phyloP scores from a whole-genome alignment of 305 asterid species.

The Plantago coronopus region DNA sequence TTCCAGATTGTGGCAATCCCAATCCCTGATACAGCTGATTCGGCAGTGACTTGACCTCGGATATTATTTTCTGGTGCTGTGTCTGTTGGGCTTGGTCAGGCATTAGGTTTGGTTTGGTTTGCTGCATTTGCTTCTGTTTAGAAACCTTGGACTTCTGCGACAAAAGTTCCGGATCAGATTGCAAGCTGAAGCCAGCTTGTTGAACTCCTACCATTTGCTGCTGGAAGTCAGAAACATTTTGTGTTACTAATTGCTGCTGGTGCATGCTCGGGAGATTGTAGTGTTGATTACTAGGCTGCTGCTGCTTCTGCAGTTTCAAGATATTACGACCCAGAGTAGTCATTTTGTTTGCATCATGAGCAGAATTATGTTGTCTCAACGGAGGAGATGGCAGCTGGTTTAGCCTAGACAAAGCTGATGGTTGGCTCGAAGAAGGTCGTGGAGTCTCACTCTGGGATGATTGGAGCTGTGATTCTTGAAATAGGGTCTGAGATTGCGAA shows the following conservation, averaged over 20 bases:
- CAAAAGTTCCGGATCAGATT: conserved; percentile 55
- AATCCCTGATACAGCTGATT: conserved; percentile 63
- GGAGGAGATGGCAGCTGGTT: conserved; percentile 54
- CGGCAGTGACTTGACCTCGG: conserved; percentile 75
- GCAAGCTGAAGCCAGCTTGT: conserved; percentile 57
- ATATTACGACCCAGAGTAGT: not conserved
- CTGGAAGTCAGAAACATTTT: conserved; percentile 64
- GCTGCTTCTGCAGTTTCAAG: conserved; percentile 32
- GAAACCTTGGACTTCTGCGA: conserved; percentile 62
- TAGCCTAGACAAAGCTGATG: conserved; percentile 53
- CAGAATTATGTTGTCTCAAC: conserved; percentile 54
- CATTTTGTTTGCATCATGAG: conserved; percentile 57
- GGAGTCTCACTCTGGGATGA: conserved; percentile 72
- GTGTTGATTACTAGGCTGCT: conserved; percentile 41
- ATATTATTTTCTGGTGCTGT: conserved; percentile 68
- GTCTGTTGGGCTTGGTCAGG: conserved; percentile 70
- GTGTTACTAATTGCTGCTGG: conserved; percentile 60
- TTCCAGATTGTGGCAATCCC: conserved; percentile 68
- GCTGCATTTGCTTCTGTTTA: conserved; percentile 76
- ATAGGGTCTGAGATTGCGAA: conserved; percentile 62
- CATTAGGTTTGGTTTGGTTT: conserved; percentile 45
- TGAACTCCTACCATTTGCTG: conserved; percentile 78
- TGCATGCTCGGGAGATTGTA: conserved; percentile 37
- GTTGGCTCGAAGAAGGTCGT: conserved; percentile 70
- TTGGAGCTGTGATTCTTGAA: conserved; percentile 72